Conservation (phyloP, 2,329 filamentous ascomycete genomes). For the Pseudogymnoascus sp. region DNA sequence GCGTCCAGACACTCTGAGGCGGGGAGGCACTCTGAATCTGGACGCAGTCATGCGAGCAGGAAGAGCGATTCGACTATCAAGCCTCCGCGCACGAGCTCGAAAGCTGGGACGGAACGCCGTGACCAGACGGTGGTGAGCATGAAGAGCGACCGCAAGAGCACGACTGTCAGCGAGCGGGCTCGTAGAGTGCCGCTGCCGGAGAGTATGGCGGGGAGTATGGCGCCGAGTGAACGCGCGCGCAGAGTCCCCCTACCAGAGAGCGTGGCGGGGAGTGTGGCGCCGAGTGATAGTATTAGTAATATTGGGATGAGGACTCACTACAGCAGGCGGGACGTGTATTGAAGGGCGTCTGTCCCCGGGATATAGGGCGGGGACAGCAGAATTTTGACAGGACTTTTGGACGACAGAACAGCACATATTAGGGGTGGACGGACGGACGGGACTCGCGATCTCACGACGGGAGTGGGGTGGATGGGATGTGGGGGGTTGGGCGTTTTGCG, state of each 20-base stretch:
- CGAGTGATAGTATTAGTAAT: constrained; percentile 54
- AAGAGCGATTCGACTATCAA: constrained; percentile 9
- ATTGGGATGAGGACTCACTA: constrained; percentile 36
- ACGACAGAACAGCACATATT: neutral
- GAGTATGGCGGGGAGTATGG: constrained; percentile 16
- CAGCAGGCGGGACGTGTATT: neutral
- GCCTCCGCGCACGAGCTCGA: neutral
- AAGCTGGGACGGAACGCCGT: neutral
- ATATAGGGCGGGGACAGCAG: neutral
- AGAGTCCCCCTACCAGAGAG: constrained; percentile 20
- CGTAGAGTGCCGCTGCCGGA: constrained; percentile 19
- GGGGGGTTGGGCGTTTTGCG: neutral
- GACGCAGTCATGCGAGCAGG: neutral
- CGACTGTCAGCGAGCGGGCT: constrained; percentile 11
- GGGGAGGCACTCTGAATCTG: neutral
- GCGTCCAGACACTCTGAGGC: neutral
- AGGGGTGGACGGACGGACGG: neutral
- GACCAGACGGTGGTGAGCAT: neutral
- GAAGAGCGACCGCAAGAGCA: neutral
- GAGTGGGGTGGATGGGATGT: neutral
- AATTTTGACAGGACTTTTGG: neutral
- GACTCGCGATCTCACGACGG: neutral
- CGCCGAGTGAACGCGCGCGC: constrained; percentile 12
- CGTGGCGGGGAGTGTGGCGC: constrained; percentile 41
- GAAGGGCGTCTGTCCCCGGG: neutral